Conservation (phyloP, 2,329 filamentous ascomycete species). For the Epichloe festucae region DNA sequence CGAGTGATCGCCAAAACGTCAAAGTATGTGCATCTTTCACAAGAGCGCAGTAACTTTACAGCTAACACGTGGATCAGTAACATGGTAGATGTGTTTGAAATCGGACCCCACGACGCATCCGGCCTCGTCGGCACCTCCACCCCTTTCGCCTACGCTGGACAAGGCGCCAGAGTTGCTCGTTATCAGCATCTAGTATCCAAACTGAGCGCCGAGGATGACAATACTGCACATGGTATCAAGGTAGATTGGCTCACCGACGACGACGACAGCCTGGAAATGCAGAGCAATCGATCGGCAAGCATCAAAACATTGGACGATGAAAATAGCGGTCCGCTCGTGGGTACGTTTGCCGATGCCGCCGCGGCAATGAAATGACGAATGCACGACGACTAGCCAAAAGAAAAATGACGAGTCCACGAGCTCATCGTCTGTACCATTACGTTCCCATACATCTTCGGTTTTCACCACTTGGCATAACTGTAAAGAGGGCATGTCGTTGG, state of each 20-base stretch:
- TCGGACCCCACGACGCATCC: constrained; percentile 37
- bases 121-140: constrained; percentile 22
- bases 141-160: constrained; percentile 36
- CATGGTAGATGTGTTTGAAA: constrained; percentile 56
- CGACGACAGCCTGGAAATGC: constrained; percentile 30
- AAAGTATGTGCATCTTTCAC: constrained; percentile 32
- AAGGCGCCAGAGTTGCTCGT: constrained; percentile 41
- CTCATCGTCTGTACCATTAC: neutral
- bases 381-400: neutral
- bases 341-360: constrained; percentile 48
- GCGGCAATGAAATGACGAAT: constrained; percentile 31
- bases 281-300: constrained; percentile 23
- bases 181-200: constrained; percentile 52
- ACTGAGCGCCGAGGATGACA: constrained; percentile 34
- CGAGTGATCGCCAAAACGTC: constrained; percentile 51
- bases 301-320: constrained; percentile 22
- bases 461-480: no score
- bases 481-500: no score
- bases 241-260: constrained; percentile 45
- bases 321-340: constrained; percentile 34
- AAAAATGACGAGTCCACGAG: neutral
- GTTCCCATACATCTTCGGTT: neutral
- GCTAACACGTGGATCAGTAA: constrained; percentile 31
- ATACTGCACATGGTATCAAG: constrained; percentile 27
- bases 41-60: neutral